Evolutionary conservation across 2,329 filamentous ascomycete genomes (phyloP).

Genomic region (Sclerotiophoma versabilis): DNA sequence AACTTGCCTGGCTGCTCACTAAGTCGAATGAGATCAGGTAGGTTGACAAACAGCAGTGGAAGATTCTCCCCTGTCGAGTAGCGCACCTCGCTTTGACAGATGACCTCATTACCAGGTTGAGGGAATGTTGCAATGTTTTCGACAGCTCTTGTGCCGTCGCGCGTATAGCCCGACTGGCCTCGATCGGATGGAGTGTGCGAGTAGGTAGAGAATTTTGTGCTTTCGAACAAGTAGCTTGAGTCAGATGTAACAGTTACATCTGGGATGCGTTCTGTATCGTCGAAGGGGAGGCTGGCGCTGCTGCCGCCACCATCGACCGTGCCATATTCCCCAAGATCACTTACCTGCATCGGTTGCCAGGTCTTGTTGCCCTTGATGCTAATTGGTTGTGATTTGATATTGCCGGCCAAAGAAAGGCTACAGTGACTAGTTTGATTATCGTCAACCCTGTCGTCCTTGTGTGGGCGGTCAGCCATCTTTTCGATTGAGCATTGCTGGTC

Average conservation of each 20-base stretch:
- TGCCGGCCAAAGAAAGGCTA: conserved; percentile 24
- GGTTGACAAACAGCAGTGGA: conserved; percentile 50
- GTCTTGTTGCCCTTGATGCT: conserved; percentile 26
- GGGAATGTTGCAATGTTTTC: neutral
- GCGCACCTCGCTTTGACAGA: neutral
- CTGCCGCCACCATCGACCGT: conserved; percentile 3
- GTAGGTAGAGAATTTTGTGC: neutral
- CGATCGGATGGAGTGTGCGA: neutral
- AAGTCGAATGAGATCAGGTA: conserved; percentile 53
- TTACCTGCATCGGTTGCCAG: conserved; percentile 36
- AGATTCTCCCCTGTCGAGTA: conserved; percentile 18
- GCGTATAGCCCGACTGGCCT: neutral
- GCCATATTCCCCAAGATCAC: conserved; percentile 23
- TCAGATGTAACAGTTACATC: no score
- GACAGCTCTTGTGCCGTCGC: neutral
- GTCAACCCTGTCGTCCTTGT: conserved; percentile 23
- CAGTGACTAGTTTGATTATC: conserved; percentile 21
- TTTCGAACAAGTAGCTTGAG: neutral
- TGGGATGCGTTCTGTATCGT: neutral
- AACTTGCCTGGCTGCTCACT: conserved; percentile 36
- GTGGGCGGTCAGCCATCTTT: conserved; percentile 39
- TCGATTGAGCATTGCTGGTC: conserved; percentile 19
- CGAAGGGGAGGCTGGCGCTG: neutral
- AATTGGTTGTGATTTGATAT: conserved; percentile 33
- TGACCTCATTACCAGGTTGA: neutral